phyloP scores from a whole-genome alignment of 2,329 filamentous ascomycete genomes.

The Aspergillus carbonarius region DNA sequence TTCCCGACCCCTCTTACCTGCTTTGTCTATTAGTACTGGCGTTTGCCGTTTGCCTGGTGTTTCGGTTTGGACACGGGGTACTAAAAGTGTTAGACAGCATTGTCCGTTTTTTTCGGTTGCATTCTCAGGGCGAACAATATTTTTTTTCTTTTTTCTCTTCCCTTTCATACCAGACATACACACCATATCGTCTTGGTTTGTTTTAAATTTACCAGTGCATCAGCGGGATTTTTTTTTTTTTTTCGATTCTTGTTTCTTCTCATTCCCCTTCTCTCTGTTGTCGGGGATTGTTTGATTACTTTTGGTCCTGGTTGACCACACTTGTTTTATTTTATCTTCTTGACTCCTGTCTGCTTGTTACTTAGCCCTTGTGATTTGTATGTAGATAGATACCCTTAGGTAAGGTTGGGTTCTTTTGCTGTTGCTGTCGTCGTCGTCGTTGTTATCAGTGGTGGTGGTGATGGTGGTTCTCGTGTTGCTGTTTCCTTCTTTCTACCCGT shows the following conservation, averaged over 20 bases:
- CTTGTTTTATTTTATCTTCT: background rate
- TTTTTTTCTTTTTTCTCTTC: background rate
- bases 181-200: background rate
- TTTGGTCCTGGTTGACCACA: background rate
- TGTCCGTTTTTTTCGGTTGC: conserved; percentile 7
- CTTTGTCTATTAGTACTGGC: conserved; percentile 16
- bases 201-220: background rate
- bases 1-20: conserved; percentile 2
- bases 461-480: background rate
- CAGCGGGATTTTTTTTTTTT: conserved; percentile 3
- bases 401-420: conserved; percentile 14
- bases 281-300: background rate
- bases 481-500: background rate
- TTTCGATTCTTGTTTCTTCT: background rate
- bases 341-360: conserved; percentile 11
- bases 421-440: background rate
- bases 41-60: conserved; percentile 12
- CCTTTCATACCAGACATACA: background rate
- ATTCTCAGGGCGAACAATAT: conserved; percentile 7
- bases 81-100: conserved; percentile 13
- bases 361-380: conserved; percentile 8
- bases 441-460: background rate
- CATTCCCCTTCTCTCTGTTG: background rate
- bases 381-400: conserved; percentile 23
- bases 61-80: conserved; percentile 8